Conservation (phyloP, 2,329 filamentous ascomycete species). For the Exophiala spinifera region DNA sequence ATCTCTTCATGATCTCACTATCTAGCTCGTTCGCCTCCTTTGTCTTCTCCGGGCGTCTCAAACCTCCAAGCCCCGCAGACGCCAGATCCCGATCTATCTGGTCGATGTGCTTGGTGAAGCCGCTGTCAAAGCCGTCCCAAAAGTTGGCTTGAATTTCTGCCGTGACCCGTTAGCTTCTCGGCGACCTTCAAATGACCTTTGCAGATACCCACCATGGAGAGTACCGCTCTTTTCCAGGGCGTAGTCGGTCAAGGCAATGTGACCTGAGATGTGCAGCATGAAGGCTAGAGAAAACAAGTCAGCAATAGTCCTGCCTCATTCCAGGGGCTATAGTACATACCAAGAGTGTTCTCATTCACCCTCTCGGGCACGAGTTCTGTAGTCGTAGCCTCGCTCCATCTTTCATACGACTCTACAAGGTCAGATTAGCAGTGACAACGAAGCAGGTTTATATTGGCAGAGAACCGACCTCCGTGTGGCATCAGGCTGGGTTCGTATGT, state of each 20-base stretch:
- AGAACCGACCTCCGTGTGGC: slow-evolving; percentile 11
- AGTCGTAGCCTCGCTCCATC: slow-evolving; percentile 3
- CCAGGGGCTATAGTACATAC: neutral
- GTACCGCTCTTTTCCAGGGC: slow-evolving; percentile 5
- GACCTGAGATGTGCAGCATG: slow-evolving; percentile 14
- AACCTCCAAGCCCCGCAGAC: slow-evolving; percentile 9
- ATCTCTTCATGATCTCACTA: neutral
- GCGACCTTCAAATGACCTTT: neutral
- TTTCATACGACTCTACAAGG: slow-evolving; percentile 1
- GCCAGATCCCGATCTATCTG: slow-evolving; percentile 22
- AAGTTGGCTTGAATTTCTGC: slow-evolving; percentile 4
- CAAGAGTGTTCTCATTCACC: neutral
- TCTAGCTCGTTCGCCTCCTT: too few relatives aligned
- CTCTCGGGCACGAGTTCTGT: neutral
- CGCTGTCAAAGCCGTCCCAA: slow-evolving; percentile 26
- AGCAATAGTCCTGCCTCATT: neutral
- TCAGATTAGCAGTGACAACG: neutral
- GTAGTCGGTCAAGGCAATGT: slow-evolving; percentile 14
- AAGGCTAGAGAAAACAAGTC: slow-evolving; percentile 3
- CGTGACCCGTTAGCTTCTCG: neutral
- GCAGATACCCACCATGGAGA: slow-evolving; percentile 5
- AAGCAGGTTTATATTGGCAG: neutral
- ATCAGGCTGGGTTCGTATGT: slow-evolving; percentile 13
- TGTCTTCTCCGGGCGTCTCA: neutral
- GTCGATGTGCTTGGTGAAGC: slow-evolving; percentile 27